These are phyloP conservation scores for Sporothrix sp. DNA, from an alignment of 2,329 filamentous ascomycete genomes.

Conservation along the genomic window DNA sequence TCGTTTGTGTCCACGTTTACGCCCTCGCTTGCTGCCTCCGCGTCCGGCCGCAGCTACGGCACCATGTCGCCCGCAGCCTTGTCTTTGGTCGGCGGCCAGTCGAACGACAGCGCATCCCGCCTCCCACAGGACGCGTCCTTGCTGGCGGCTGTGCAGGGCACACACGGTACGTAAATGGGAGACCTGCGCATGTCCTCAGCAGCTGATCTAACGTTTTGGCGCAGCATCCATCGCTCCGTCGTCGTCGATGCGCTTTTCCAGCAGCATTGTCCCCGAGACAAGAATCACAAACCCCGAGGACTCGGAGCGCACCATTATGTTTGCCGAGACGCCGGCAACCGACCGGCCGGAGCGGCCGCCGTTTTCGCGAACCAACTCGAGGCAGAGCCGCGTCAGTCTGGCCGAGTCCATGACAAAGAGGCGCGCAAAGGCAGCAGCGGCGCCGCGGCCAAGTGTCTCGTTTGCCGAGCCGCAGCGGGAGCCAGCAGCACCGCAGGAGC, in stretches of 20 bases:
- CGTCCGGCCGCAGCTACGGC: slow-evolving; percentile 18
- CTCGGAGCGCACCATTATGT: slow-evolving; percentile 64
- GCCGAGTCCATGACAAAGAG: slow-evolving; percentile 38
- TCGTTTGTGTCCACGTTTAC: not conserved
- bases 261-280: slow-evolving; percentile 61
- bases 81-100: not conserved
- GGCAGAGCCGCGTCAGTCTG: slow-evolving; percentile 24
- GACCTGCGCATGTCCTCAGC: too few species aligned
- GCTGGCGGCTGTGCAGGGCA: not conserved
- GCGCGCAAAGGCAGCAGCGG: not conserved
- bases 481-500: slow-evolving; percentile 32
- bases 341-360: slow-evolving; percentile 29
- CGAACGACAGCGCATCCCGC: not conserved
- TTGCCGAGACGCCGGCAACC: slow-evolving; percentile 41
- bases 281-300: slow-evolving; percentile 55
- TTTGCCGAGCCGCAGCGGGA: slow-evolving; percentile 39
- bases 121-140: not conserved
- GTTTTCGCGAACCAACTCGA: slow-evolving; percentile 38
- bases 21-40: slow-evolving; percentile 10
- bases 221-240: slow-evolving; percentile 10
- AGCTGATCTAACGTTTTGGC: too few species aligned
- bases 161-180: not conserved
- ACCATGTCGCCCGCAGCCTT: slow-evolving; percentile 15
- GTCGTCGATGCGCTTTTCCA: slow-evolving; percentile 55
- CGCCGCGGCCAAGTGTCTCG: slow-evolving; percentile 37